Evolutionary conservation across 2,329 filamentous ascomycete genomes (phyloP), one percentile per base, ranked within the genome.

Genomic region (Claviceps humidiphila): DNA sequence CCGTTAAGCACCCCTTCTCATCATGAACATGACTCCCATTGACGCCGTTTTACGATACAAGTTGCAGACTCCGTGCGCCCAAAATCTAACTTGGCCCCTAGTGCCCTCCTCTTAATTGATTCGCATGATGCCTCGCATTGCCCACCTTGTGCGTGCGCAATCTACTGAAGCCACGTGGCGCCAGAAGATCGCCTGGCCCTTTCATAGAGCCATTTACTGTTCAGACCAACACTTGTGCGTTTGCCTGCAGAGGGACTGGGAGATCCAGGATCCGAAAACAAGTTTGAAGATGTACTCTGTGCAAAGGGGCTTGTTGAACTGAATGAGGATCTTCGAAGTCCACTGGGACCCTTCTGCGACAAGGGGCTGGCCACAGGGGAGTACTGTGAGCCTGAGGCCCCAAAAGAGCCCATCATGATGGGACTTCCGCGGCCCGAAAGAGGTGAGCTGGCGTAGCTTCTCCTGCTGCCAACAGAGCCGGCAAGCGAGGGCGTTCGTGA

Each of bases 121-220:
- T 37, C 24, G 22, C 43, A 38, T 40, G 16, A 45, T 16, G 14
- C 34, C 38, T 20, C 37, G 4, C 43, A 13, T 42, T 42, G 7
- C 30, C 20, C 9, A 17, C 17, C 4, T 14, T 20, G 17, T 38
- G 17, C 41, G 16, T n/a, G 8, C 13, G 11, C 16, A 26, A 13
- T 9, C 6, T 51, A 70, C 47, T 66, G 62, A 49, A 63, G 58
- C 67, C 71, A 74, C 37, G 67, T 62, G 52, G 66, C 73, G 11
- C 72, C 66, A 50, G 75, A 73, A 58, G 76, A 71, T 64, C 81
- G 65, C 64, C 82, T 72, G 60, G 86, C 85, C 69, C 83, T 87
- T 68, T 96, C 89, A 64, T 95, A 97, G 55, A 96, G 68, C 91
- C 91, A 97, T 71, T 93, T 95, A 71, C 82, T 95, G 68, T 91